Evolutionary conservation across 2,329 filamentous ascomycete genomes (phyloP).

Genomic region (Sporothrix mexicana): DNA sequence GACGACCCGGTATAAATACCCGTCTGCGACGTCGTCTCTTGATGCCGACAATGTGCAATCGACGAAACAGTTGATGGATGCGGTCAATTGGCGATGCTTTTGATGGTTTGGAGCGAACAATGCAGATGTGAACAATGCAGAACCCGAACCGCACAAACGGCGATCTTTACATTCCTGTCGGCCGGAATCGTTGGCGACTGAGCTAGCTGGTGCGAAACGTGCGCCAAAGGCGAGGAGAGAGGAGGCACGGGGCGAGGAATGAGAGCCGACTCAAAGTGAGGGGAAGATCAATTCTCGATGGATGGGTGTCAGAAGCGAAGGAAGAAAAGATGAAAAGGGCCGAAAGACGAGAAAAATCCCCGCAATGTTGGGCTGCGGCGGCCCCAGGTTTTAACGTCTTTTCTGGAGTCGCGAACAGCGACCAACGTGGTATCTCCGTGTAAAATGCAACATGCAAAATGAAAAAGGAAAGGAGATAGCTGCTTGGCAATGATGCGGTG

Average conservation of each 20-base stretch:
- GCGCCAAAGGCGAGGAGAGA: not conserved
- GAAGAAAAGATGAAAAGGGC: not conserved
- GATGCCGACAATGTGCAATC: not conserved
- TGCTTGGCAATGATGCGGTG: too few relatives aligned
- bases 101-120: too few relatives aligned
- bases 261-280: too few relatives aligned
- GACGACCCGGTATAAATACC: not conserved
- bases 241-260: not conserved
- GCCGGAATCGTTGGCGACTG: constrained; percentile 6
- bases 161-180: constrained; percentile 3
- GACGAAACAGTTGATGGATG: not conserved
- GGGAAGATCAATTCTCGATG: not conserved
- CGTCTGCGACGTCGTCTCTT: not conserved
- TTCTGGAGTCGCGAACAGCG: not conserved
- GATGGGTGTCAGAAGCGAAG: not conserved
- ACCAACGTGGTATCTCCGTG: not conserved
- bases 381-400: too few relatives aligned
- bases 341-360: too few relatives aligned
- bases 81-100: not conserved
- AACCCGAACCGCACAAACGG: not conserved
- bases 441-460: not conserved
- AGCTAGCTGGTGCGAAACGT: not conserved
- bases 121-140: not conserved
- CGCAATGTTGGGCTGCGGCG: too few relatives aligned
- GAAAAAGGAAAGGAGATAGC: too few relatives aligned